phyloP scores from a whole-genome alignment of 1,284 basidiomycete species.

The Naganishia sp. region DNA sequence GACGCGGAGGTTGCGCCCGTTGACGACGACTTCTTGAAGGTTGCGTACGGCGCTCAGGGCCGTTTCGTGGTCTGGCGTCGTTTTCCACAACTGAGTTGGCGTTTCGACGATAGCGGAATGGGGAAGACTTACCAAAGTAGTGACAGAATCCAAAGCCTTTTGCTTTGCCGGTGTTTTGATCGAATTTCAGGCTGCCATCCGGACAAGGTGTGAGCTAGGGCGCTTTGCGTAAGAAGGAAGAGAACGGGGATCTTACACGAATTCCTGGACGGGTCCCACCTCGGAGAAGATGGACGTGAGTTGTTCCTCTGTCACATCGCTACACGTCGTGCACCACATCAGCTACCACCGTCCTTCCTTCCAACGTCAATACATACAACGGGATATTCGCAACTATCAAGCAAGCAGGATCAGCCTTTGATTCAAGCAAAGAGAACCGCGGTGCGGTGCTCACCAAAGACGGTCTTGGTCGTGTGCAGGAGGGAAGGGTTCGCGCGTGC shows the following conservation, averaged over 20 bases:
- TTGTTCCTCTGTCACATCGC: conserved; percentile 55
- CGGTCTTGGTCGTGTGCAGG: conserved; percentile 30
- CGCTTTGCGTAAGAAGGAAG: no score
- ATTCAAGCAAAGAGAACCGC: neutral
- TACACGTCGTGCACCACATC: neutral
- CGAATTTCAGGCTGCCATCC: conserved; percentile 78
- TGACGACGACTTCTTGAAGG: conserved; percentile 76
- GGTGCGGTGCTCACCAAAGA: conserved; percentile 27
- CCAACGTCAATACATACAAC: conserved; percentile 40
- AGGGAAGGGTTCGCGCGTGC: neutral
- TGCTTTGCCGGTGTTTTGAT: conserved; percentile 90
- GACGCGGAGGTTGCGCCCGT: conserved; percentile 78
- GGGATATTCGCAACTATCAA: conserved; percentile 48
- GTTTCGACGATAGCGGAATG: conserved; percentile 1
- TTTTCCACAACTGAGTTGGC: neutral
- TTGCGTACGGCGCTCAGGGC: conserved; percentile 81
- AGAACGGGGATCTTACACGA: conserved; percentile 48
- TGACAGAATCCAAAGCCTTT: conserved; percentile 98
- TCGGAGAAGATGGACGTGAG: conserved; percentile 54
- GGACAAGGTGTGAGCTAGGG: neutral
- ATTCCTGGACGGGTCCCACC: conserved; percentile 56
- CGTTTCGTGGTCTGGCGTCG: conserved; percentile 80
- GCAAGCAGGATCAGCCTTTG: neutral
- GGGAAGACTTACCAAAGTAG: conserved; percentile 75
- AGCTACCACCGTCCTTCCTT: neutral